Evolutionary conservation across 2,329 filamentous ascomycete genomes (phyloP), one percentile per base, ranked within the genome.

Genomic region (Coccinonectria pachysandricola): DNA sequence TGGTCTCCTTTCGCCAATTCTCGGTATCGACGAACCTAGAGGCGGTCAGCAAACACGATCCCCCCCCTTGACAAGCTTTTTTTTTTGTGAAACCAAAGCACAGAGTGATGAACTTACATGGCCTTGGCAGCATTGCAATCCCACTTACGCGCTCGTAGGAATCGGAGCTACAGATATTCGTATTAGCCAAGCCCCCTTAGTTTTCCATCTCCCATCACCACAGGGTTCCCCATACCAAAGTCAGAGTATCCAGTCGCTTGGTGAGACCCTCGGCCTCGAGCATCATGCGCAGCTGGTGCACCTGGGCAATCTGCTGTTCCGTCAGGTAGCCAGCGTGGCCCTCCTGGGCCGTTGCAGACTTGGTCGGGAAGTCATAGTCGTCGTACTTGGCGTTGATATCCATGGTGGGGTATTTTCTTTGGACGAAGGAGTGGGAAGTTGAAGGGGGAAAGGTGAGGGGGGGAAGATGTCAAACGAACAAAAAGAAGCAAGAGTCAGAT

Each of bases 91-190:
- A n/a, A n/a, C n/a, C n/a, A n/a, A n/a, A n/a, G n/a, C n/a, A n/a
- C n/a, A n/a, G n/a, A n/a, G n/a, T n/a, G n/a, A n/a, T n/a, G n/a
- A n/a, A 30, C 44, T 48, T 27, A 95, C 91, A 98, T 98, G 50
- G 79, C 62, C 72, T 94, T 91, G 42, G 86, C 58, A 15, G 74
- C 62, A 45, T 79, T 68, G 36, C 94, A 82, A 57, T 94, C 81
- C 57, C 95, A 98, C 68, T 96, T 96, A 52, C 91, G 75, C 30
- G 91, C 91, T 54, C 91, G 75, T 49, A 98, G 67, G 63, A 94
- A 95, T 52, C 87, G 79, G 52, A 95, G 65, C 77, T 86, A 28
- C 19, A 25, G 10, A 10, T 14, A 8, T 10, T n/a, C 8, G 21
- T 11, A 21, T 30, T 15, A 30, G 27, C 18, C 17, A 21, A 4